A percentile compares a stretch with the other conserved stretches of the same genome.
These are phyloP conservation scores for Alternaria panax DNA, from an alignment of 2,329 filamentous ascomycete genomes.

Conservation along the genomic window DNA sequence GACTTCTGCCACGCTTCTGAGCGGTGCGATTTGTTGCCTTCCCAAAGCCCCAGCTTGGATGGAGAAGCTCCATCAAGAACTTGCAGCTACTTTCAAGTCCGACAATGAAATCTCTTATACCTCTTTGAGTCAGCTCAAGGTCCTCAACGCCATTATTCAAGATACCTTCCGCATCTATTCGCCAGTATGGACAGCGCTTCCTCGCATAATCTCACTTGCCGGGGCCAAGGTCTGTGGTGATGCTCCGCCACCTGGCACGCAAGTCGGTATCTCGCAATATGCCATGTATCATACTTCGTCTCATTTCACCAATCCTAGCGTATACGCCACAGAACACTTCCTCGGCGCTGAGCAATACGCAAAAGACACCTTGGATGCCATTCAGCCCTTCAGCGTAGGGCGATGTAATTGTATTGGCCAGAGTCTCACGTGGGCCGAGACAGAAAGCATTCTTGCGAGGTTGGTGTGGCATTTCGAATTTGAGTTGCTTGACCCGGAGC, in stretches of 20 bases:
- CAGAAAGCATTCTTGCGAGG: slow-evolving; percentile 44
- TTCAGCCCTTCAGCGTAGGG: slow-evolving; percentile 31
- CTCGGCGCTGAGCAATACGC: slow-evolving; percentile 26
- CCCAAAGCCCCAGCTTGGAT: no score
- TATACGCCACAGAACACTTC: slow-evolving; percentile 25
- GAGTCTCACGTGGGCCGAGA: slow-evolving; percentile 42
- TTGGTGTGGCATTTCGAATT: slow-evolving; percentile 49
- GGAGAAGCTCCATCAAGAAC: no score
- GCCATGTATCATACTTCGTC: slow-evolving; percentile 17
- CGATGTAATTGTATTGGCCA: slow-evolving; percentile 29
- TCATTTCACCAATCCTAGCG: slow-evolving; percentile 21
- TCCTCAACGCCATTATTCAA: slow-evolving; percentile 28
- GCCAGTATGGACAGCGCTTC: slow-evolving; percentile 19
- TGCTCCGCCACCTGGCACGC: slow-evolving; percentile 17
- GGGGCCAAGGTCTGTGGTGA: slow-evolving; percentile 21
- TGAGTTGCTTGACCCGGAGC: slow-evolving; percentile 28
- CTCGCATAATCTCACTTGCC: slow-evolving; percentile 11
- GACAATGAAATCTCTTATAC: no score
- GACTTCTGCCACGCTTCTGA: slow-evolving; percentile 43
- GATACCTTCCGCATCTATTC: slow-evolving; percentile 33
- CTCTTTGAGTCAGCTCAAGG: slow-evolving; percentile 13
- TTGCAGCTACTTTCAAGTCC: no score
- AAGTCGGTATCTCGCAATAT: slow-evolving; percentile 25
- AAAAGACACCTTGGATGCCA: slow-evolving; percentile 38
- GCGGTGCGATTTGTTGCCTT: slow-evolving; percentile 3